Percentiles rank a stretch among this genome's conserved stretches.
phyloP scores from a whole-genome alignment of 805 yeast genomes.

The Cyberlindnera amylophila region DNA sequence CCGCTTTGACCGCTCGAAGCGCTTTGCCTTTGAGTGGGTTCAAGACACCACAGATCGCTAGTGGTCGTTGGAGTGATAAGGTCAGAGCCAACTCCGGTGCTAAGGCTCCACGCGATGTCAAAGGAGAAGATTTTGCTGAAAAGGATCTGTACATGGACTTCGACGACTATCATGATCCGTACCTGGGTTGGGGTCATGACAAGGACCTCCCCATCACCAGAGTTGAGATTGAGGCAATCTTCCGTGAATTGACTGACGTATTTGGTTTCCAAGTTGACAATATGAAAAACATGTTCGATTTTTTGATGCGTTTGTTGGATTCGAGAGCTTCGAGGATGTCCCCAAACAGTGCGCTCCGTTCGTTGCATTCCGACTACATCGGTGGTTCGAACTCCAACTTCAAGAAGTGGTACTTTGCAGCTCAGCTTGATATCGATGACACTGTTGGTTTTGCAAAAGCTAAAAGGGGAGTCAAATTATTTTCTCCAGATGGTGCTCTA shows the following conservation, averaged over 20 bases:
- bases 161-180: constrained; percentile 42
- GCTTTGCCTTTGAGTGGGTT: constrained; percentile 85
- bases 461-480: constrained; percentile 2
- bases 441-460: constrained; percentile 35
- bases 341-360: constrained; percentile 49
- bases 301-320: constrained; percentile 56
- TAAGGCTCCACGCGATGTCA: constrained; percentile 15
- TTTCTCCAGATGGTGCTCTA: background rate
- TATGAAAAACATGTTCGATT: constrained; percentile 63
- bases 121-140: constrained; percentile 38
- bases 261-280: constrained; percentile 72
- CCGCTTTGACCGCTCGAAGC: constrained; percentile 30
- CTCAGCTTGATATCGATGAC: constrained; percentile 61
- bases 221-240: constrained; percentile 53
- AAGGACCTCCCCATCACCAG: constrained; percentile 43
- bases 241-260: constrained; percentile 45
- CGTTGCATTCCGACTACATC: constrained; percentile 70
- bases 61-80: constrained; percentile 54
- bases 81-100: constrained; percentile 32
- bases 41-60: constrained; percentile 89
- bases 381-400: constrained; percentile 69
- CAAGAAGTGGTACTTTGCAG: constrained; percentile 74
- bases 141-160: constrained; percentile 39
- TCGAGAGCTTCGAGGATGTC: constrained; percentile 67
- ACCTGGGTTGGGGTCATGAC: constrained; percentile 48